These are phyloP conservation scores for Eucalyptus sp. DNA, from an alignment of 345 rosid genomes.

Conservation along the genomic window DNA sequence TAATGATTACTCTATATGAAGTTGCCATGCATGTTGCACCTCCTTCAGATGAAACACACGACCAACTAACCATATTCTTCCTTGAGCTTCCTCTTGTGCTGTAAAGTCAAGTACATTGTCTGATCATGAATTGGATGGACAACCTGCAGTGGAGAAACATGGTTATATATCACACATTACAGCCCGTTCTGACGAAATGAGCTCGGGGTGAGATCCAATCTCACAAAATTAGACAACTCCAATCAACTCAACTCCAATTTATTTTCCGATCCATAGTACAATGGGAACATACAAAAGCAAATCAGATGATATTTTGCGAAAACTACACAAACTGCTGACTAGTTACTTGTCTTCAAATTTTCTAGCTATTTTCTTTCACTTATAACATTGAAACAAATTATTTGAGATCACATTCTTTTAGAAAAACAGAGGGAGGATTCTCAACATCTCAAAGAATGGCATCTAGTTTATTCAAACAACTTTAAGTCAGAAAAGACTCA, in stretches of 20 bases:
- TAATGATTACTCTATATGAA: neutral
- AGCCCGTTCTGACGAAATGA: neutral
- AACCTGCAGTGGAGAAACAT: conserved; percentile 5
- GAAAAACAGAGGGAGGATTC: neutral
- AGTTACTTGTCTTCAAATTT: neutral
- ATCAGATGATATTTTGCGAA: neutral
- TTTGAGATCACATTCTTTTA: neutral
- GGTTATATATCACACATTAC: neutral
- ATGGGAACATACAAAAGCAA: neutral
- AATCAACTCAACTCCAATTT: neutral
- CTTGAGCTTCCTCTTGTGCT: conserved; percentile 39
- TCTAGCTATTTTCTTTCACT: neutral
- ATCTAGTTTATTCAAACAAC: neutral
- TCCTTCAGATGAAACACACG: neutral
- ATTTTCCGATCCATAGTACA: neutral
- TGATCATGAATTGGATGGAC: conserved; percentile 43
- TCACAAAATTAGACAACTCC: neutral
- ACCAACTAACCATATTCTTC: conserved; percentile 29
- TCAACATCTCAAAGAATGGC: neutral
- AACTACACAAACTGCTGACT: neutral
- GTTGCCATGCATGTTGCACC: neutral
- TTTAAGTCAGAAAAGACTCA: neutral
- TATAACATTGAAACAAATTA: neutral
- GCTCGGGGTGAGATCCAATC: neutral
- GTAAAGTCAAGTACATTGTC: conserved; percentile 20